Evolutionary conservation across 2,329 filamentous ascomycete genomes (phyloP).

Genomic region (Penicillium palitans): DNA sequence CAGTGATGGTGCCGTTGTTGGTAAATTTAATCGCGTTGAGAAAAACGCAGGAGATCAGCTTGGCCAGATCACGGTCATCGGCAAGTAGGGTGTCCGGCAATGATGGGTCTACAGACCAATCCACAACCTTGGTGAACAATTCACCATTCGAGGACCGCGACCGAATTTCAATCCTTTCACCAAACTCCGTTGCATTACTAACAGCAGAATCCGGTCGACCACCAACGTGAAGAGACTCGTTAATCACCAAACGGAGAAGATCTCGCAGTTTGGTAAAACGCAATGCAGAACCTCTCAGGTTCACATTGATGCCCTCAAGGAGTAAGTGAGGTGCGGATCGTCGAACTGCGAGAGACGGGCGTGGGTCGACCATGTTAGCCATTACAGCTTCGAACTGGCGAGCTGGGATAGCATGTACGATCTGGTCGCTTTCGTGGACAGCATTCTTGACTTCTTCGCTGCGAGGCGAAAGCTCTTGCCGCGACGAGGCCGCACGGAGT

Average conservation of each 20-base stretch:
- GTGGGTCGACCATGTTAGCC: conserved; percentile 39
- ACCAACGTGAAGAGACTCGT: conserved; percentile 50
- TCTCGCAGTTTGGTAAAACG: conserved; percentile 49
- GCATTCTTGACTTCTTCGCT: conserved; percentile 44
- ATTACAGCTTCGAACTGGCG: conserved; percentile 43
- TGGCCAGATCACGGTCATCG: conserved; percentile 64
- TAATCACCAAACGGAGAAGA: conserved; percentile 48
- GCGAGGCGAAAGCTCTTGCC: conserved; percentile 40
- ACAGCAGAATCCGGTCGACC: conserved; percentile 51
- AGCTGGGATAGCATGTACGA: conserved; percentile 38
- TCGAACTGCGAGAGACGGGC: conserved; percentile 38
- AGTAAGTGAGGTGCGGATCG: conserved; percentile 39
- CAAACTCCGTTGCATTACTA: conserved; percentile 44
- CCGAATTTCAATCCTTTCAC: conserved; percentile 49
- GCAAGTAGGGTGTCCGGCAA: conserved; percentile 52
- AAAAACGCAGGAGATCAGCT: conserved; percentile 64
- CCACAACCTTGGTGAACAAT: conserved; percentile 45
- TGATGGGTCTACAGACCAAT: conserved; percentile 50
- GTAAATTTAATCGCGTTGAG: conserved; percentile 72
- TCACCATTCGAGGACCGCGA: conserved; percentile 48
- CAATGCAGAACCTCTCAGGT: conserved; percentile 37
- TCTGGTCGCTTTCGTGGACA: conserved; percentile 46
- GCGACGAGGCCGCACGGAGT: conserved; percentile 32
- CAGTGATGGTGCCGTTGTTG: conserved; percentile 60
- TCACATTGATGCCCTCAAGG: conserved; percentile 40